Percentiles rank a stretch among this genome's conserved stretches.
phyloP scores from a whole-genome alignment of 495 filamentous ascomycete species.

The Aspergillus sparsus region DNA sequence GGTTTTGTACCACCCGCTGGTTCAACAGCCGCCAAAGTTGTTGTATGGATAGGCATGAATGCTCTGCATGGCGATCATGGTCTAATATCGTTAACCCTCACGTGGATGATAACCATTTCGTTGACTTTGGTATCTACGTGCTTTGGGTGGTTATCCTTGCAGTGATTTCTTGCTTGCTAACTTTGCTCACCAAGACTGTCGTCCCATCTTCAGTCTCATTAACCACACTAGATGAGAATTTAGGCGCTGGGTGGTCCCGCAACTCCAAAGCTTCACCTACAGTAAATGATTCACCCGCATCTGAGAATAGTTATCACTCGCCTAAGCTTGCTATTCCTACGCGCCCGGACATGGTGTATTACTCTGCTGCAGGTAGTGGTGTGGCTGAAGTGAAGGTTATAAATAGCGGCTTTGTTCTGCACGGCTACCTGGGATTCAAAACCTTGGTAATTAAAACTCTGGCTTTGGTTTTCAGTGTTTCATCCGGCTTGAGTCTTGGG shows the following conservation, averaged over 20 bases:
- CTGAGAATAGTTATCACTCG: constrained; percentile 32
- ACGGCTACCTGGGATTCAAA: constrained; percentile 89
- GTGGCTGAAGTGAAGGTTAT: constrained; percentile 98
- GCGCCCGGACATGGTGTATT: constrained; percentile 80
- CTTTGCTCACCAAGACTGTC: constrained; percentile 84
- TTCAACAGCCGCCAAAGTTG: constrained; percentile 74
- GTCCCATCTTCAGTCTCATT: constrained; percentile 86
- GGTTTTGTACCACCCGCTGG: constrained; percentile 76
- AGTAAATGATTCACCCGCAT: constrained; percentile 44
- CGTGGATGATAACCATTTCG: constrained; percentile 56
- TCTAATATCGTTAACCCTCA: constrained; percentile 61
- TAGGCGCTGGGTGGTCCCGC: constrained; percentile 48
- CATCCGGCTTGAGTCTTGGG: constrained; percentile 88
- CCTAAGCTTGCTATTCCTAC: constrained; percentile 31
- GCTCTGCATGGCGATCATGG: constrained; percentile 77
- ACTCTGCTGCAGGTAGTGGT: constrained; percentile 92
- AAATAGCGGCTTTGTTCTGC: constrained; percentile 93
- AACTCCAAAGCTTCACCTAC: constrained; percentile 44
- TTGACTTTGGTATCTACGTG: constrained; percentile 77
- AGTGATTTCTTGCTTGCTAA: constrained; percentile 73
- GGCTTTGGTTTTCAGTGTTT: constrained; percentile 82
- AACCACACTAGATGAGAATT: constrained; percentile 84
- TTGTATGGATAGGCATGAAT: constrained; percentile 64
- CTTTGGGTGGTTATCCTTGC: constrained; percentile 69
- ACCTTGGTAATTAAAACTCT: constrained; percentile 86